A percentile compares a stretch with the other conserved stretches of the same genome.
These are phyloP conservation scores for Vigna nakashimae DNA, from an alignment of 306 rosid species.

Conservation along the genomic window DNA sequence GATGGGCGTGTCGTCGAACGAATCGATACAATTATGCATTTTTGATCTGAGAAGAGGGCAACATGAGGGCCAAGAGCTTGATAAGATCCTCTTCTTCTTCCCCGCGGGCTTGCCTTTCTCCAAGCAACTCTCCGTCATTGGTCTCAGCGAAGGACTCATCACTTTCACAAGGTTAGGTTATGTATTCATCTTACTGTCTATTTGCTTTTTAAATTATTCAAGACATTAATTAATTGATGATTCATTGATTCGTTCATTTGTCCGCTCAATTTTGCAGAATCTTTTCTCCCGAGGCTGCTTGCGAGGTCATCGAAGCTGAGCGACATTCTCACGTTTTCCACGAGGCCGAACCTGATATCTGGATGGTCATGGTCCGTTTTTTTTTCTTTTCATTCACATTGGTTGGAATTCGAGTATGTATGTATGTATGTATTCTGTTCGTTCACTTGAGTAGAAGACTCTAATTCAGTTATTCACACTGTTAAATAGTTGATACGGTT, in stretches of 20 bases:
- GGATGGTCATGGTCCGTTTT: conserved; percentile 86
- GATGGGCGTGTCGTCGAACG: conserved; percentile 82
- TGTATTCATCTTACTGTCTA: background rate
- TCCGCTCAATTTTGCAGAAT: conserved; percentile 59
- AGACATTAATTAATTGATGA: background rate
- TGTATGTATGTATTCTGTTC: too few relatives aligned
- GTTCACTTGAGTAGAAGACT: background rate
- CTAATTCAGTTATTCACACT: background rate
- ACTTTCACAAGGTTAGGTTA: conserved; percentile 80
- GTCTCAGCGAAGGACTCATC: conserved; percentile 97
- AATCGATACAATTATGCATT: conserved; percentile 70
- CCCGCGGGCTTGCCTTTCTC: conserved; percentile 87
- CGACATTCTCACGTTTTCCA: conserved; percentile 79
- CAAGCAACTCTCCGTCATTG: conserved; percentile 82
- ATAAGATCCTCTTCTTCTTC: conserved; percentile 90
- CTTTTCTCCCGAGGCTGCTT: conserved; percentile 91
- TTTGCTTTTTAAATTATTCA: background rate
- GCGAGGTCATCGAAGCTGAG: conserved; percentile 91
- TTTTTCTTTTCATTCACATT: background rate
- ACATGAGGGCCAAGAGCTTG: conserved; percentile 94
- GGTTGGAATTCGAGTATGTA: too few relatives aligned
- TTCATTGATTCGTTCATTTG: background rate
- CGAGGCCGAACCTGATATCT: conserved; percentile 91
- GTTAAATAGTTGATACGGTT: too few relatives aligned
- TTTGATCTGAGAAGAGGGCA: conserved; percentile 96